These are phyloP conservation scores for Lachnellula hyalina DNA, from an alignment of 2,329 filamentous ascomycete genomes.

Conservation along the genomic window DNA sequence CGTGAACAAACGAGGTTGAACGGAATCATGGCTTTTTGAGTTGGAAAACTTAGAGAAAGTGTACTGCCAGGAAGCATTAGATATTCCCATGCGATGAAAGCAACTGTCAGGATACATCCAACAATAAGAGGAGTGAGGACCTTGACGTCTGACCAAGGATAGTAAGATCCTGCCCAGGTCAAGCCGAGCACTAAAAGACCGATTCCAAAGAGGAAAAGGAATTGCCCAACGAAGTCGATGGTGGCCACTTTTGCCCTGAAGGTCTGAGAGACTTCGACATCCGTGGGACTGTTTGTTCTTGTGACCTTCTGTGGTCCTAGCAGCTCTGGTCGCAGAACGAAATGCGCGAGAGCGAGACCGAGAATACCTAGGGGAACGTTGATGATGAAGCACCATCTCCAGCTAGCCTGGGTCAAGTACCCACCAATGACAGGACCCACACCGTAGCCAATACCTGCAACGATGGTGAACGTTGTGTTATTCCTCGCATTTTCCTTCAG, in stretches of 20 bases:
- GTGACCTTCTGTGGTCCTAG: constrained; percentile 42
- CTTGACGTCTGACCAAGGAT: constrained; percentile 35
- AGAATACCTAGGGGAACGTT: constrained; percentile 51
- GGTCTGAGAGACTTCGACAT: constrained; percentile 26
- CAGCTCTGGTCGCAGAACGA: constrained; percentile 54
- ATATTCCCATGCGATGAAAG: constrained; percentile 40
- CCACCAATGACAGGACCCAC: constrained; percentile 52
- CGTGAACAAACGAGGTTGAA: constrained; percentile 51
- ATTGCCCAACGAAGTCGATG: constrained; percentile 50
- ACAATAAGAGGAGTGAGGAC: constrained; percentile 37
- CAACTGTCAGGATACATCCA: constrained; percentile 33
- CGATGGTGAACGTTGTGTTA: constrained; percentile 55
- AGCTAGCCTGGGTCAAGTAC: constrained; percentile 48
- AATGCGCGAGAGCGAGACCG: constrained; percentile 48
- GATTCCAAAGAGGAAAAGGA: constrained; percentile 42
- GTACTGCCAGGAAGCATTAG: constrained; percentile 40
- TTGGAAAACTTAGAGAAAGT: constrained; percentile 44
- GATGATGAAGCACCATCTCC: constrained; percentile 64
- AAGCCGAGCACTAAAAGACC: constrained; percentile 40
- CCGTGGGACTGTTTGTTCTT: constrained; percentile 41
- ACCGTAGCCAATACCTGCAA: constrained; percentile 55
- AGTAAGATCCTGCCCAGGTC: constrained; percentile 39
- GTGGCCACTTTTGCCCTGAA: constrained; percentile 42
- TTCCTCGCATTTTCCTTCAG: constrained; percentile 57
- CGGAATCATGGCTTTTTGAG: constrained; percentile 59